These are phyloP conservation scores for Phenoliferia sp. DNA, from an alignment of 1,284 basidiomycete species.

Conservation along the genomic window DNA sequence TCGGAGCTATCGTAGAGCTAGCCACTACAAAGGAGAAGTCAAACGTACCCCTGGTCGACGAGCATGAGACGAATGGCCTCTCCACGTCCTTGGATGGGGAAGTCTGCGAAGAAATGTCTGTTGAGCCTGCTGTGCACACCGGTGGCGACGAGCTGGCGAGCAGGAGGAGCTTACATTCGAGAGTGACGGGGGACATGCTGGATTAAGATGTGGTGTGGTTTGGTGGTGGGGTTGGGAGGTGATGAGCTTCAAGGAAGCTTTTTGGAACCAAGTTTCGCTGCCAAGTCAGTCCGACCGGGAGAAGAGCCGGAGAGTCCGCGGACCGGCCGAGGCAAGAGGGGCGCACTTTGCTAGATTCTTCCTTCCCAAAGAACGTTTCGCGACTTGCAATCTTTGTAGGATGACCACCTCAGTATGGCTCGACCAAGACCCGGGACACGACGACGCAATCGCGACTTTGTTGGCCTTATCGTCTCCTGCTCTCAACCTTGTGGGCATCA, in stretches of 20 bases:
- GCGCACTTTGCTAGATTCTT: too few relatives aligned
- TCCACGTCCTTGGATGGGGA: conserved; percentile 12
- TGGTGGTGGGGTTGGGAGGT: too few relatives aligned
- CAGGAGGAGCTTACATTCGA: not conserved
- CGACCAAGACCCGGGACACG: conserved; percentile 55
- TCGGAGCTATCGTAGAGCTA: not conserved
- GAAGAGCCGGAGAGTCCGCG: too few relatives aligned
- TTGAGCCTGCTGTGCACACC: not conserved
- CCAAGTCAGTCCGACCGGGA: not conserved
- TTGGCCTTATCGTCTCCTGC: not conserved
- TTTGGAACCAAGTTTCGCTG: not conserved
- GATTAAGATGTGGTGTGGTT: not conserved
- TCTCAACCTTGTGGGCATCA: conserved; percentile 60
- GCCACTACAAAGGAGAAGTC: not conserved
- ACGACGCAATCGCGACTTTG: conserved; percentile 65
- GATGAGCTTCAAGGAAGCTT: not conserved
- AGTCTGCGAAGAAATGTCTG: not conserved
- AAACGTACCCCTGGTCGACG: conserved; percentile 3
- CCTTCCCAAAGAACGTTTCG: too few relatives aligned
- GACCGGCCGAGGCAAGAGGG: too few relatives aligned
- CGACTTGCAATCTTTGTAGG: too few relatives aligned
- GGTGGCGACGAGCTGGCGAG: not conserved
- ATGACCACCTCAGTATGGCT: conserved; percentile 14
- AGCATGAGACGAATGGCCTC: conserved; percentile 11
- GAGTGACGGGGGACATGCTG: not conserved